These are phyloP conservation scores for Lentinus brumalis DNA, from an alignment of 768 basidiomycete genomes.

Conservation along the genomic window DNA sequence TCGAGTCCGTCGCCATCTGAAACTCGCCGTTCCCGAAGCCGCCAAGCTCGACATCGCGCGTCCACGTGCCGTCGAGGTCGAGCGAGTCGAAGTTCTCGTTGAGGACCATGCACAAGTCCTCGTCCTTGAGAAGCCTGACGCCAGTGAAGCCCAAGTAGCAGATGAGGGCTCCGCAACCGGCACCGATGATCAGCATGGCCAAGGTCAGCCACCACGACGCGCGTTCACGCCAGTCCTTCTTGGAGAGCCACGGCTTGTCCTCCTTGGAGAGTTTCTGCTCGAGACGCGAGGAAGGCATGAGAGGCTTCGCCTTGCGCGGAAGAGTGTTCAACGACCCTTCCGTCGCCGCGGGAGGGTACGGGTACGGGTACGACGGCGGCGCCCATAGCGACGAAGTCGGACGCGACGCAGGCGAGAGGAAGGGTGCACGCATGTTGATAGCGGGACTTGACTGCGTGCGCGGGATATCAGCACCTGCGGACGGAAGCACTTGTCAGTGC, in stretches of 20 bases:
- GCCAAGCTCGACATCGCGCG: constrained; percentile 51
- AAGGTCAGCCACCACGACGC: constrained; percentile 55
- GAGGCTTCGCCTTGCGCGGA: constrained; percentile 34
- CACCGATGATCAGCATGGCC: constrained; percentile 42
- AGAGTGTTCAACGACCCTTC: constrained; percentile 12
- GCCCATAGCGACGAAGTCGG: constrained; percentile 63
- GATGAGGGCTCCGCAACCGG: constrained; percentile 42
- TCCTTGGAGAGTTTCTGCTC: constrained; percentile 49
- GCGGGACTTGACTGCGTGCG: constrained; percentile 42
- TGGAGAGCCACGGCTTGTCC: constrained; percentile 51
- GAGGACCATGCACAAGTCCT: constrained; percentile 46
- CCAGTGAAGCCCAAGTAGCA: constrained; percentile 47
- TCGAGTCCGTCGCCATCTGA: constrained; percentile 50
- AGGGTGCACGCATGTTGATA: constrained; percentile 63
- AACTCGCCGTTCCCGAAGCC: constrained; percentile 63
- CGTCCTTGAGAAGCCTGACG: constrained; percentile 38
- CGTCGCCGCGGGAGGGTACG: constrained; percentile 19
- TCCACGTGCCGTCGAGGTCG: constrained; percentile 46
- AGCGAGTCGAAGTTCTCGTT: constrained; percentile 52
- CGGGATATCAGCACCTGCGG: constrained; percentile 32
- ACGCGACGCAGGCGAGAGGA: constrained; percentile 71
- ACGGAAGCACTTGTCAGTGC: too few relatives aligned
- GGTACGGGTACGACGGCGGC: constrained; percentile 49
- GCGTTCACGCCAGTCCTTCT: constrained; percentile 44
- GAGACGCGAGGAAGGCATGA: constrained; percentile 39